Percentiles rank a stretch among this genome's conserved stretches.
Evolutionary conservation across 371 early-diverging fungal species (phyloP).

Genomic region (Sporodiniella umbellata): DNA sequence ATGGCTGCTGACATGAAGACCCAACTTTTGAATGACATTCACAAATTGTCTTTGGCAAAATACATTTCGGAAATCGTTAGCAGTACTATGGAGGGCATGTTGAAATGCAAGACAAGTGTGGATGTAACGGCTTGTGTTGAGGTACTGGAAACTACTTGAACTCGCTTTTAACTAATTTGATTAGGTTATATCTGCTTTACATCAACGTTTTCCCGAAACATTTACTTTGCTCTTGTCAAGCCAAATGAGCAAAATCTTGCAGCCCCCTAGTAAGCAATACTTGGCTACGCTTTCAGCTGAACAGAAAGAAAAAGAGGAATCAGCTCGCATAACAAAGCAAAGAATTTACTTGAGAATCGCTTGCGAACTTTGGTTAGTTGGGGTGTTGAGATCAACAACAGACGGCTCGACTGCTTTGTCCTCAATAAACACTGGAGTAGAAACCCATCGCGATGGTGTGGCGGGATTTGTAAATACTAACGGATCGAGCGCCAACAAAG

Average conservation of each 20-base stretch:
- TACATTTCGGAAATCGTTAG: slow-evolving; percentile 91
- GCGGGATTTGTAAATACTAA: slow-evolving; percentile 41
- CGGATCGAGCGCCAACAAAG: slow-evolving; percentile 1
- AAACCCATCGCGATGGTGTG: slow-evolving; percentile 52
- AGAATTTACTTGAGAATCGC: slow-evolving; percentile 71
- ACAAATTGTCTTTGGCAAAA: slow-evolving; percentile 89
- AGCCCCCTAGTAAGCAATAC: slow-evolving; percentile 50
- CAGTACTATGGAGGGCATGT: slow-evolving; percentile 76
- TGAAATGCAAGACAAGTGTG: slow-evolving; percentile 62
- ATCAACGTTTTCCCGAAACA: slow-evolving; percentile 83
- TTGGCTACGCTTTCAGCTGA: slow-evolving; percentile 62
- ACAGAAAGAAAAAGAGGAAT: slow-evolving; percentile 86
- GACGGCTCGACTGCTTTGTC: slow-evolving; percentile 56
- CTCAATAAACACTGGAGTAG: slow-evolving; percentile 47
- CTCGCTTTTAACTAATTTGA: not conserved
- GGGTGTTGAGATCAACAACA: slow-evolving; percentile 71
- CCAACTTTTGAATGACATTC: slow-evolving; percentile 80
- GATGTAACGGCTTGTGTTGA: slow-evolving; percentile 87
- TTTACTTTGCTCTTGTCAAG: slow-evolving; percentile 71
- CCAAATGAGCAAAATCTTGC: slow-evolving; percentile 54
- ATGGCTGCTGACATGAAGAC: slow-evolving; percentile 72
- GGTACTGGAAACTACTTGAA: slow-evolving; percentile 24
- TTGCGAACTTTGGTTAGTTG: slow-evolving; percentile 83
- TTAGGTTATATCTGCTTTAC: slow-evolving; percentile 81
- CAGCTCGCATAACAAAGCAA: slow-evolving; percentile 65